Conservation (phyloP, 805 yeast genomes). For the Myxozyma monticola region DNA sequence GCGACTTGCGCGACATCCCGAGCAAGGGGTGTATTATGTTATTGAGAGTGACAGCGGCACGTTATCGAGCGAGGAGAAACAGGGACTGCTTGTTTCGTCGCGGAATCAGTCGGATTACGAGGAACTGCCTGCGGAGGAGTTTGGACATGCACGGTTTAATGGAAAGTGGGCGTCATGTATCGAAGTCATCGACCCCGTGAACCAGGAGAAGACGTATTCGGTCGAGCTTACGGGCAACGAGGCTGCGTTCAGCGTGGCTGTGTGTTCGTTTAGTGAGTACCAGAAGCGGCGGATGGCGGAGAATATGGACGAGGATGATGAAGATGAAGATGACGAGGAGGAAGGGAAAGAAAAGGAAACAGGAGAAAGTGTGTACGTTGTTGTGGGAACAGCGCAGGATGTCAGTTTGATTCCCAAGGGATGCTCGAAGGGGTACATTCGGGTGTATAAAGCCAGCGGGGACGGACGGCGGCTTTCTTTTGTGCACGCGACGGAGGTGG, state of each 20-base stretch:
- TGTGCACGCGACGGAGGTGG: conserved; percentile 62
- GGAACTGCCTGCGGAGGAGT: conserved; percentile 46
- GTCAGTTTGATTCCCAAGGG: conserved; percentile 32
- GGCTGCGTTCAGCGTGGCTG: conserved; percentile 46
- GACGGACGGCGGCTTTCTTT: conserved; percentile 47
- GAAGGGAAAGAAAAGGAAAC: conserved; percentile 24
- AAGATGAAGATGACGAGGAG: conserved; percentile 17
- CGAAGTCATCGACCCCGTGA: conserved; percentile 47
- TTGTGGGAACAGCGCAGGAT: conserved; percentile 37
- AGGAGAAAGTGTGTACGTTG: conserved; percentile 24
- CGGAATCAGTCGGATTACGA: conserved; percentile 35
- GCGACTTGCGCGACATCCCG: conserved; percentile 39
- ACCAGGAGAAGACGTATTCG: conserved; percentile 43
- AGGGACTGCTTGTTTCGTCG: conserved; percentile 3
- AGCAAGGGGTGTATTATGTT: conserved; percentile 40
- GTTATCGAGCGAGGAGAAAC: conserved; percentile 20
- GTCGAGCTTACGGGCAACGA: conserved; percentile 49
- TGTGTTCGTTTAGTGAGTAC: conserved; percentile 36
- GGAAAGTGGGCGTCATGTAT: conserved; percentile 55
- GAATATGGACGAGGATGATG: conserved; percentile 14
- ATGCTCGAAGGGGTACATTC: conserved; percentile 33
- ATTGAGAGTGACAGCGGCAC: conserved; percentile 49
- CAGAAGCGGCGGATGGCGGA: conserved; percentile 7
- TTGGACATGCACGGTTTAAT: conserved; percentile 43
- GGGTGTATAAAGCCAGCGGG: conserved; percentile 36